These are phyloP conservation scores for Xylariaceae sp. DNA, from an alignment of 2,329 filamentous ascomycete genomes.

Conservation along the genomic window DNA sequence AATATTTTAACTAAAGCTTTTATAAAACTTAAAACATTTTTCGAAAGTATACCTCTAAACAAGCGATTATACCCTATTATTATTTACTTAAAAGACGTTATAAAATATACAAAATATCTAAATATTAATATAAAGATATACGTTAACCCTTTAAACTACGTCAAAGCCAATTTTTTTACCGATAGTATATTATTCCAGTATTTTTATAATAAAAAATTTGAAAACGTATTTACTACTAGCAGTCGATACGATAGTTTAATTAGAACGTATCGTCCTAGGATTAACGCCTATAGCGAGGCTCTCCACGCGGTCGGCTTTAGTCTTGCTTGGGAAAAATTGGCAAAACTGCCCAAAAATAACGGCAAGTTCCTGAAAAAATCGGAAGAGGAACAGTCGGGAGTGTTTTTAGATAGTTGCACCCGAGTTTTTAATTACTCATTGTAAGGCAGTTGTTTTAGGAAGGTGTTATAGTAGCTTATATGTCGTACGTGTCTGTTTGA, in stretches of 20 bases:
- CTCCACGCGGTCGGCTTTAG: constrained; percentile 90
- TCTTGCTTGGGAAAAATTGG: constrained; percentile 79
- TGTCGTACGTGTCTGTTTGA: too few species aligned
- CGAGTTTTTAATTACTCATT: too few species aligned
- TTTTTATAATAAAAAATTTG: constrained; percentile 77
- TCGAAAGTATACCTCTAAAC: constrained; percentile 62
- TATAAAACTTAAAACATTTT: constrained; percentile 54
- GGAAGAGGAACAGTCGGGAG: constrained; percentile 54
- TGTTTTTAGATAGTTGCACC: too few species aligned
- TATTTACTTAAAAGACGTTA: constrained; percentile 73
- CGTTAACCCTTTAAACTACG: constrained; percentile 77
- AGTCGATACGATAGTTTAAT: constrained; percentile 91
- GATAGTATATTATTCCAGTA: constrained; percentile 88
- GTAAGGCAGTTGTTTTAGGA: too few species aligned
- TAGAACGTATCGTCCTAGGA: constrained; percentile 72
- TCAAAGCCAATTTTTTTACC: constrained; percentile 90
- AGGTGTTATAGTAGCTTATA: too few species aligned
- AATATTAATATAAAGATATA: constrained; percentile 75
- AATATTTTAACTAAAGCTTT: constrained; percentile 56
- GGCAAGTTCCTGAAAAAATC: constrained; percentile 66
- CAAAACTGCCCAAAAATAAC: constrained; percentile 56
- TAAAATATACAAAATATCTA: constrained; percentile 72
- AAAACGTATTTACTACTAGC: constrained; percentile 86
- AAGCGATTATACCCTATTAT: constrained; percentile 73
- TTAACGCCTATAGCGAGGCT: constrained; percentile 57